Evolutionary conservation across 2,329 filamentous ascomycete genomes (phyloP), one percentile per base, ranked within the genome.

Genomic region (Aspergillus uvarum): DNA sequence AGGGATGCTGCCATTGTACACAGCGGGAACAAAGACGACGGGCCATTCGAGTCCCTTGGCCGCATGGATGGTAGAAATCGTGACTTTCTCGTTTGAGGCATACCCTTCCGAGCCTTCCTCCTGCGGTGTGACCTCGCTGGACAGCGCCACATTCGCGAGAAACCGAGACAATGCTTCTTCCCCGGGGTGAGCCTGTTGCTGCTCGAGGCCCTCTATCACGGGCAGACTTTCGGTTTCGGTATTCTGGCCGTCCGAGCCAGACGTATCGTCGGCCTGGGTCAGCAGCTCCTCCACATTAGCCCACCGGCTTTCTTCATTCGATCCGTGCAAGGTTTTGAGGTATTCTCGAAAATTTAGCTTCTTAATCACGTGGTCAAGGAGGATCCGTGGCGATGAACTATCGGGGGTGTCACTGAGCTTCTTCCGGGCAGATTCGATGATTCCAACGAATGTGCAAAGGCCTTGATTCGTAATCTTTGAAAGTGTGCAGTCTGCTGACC

Each of bases 21-120:
- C 89, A 1, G 90, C 91, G 5, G 95, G 93, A 16, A 98, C 87
- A 73, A 98, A 98, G 1, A 98, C 92, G 1, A 96, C 83, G 0
- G 94, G 94, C 95, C 95, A 99, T 74, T 99, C 94, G 1, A 99
- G 82, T 3, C 94, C 94, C 75, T 99, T 99, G 2, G 94, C 92
- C 0, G 93, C 92, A 72, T 99, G 94, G 11, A 99, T 97, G 0
- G 94, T 99, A 5, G 92, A 97, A 24, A 99, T 91, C 0, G 93
- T 97, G 21, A 98, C 86, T 67, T 90, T 82, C 2, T 79, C 74
- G 38, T 77, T 69, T 1, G 76, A 65, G 42, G 85, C 80, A 29
- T 81, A 84, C 29, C 80, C 80, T 24, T 87, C 84, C 19, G 85
- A 82, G 16, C 84, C 86, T 38, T 74, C 86, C 32, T 74, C 69